A percentile compares a stretch with the other conserved stretches of the same genome.
Evolutionary conservation across 805 yeast genomes (phyloP).

Genomic region (Priceomyces melissophilus): DNA sequence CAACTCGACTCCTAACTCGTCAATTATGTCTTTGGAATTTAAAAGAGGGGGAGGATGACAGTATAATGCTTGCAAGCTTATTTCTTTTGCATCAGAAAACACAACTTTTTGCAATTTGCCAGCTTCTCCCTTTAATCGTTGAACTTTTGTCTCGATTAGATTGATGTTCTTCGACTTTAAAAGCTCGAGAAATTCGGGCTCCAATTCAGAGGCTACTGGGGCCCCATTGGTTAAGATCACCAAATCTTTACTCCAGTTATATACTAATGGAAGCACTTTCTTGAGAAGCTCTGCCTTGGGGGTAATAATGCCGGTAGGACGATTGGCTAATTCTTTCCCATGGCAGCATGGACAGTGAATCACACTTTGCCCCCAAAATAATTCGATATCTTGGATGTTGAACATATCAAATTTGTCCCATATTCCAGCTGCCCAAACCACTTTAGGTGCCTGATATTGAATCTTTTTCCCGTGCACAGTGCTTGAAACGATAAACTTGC

Average conservation of each 20-base stretch:
- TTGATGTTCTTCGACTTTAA: constrained; percentile 1
- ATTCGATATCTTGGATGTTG: constrained; percentile 7
- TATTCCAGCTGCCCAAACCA: constrained; percentile 12
- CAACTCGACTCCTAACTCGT: constrained; percentile 3
- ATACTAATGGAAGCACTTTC: constrained; percentile 6
- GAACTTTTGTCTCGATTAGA: neutral
- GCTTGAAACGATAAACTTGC: too few species aligned
- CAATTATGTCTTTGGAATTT: constrained; percentile 3
- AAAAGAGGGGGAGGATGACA: constrained; percentile 3
- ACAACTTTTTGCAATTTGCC: neutral
- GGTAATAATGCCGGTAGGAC: constrained; percentile 8
- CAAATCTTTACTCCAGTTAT: constrained; percentile 11
- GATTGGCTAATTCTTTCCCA: constrained; percentile 10
- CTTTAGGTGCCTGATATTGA: constrained; percentile 1
- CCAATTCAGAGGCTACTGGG: neutral
- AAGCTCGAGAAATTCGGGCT: neutral
- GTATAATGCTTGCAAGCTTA: constrained; percentile 1
- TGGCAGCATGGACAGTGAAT: constrained; percentile 13
- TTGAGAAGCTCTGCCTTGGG: neutral
- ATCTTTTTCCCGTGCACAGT: neutral
- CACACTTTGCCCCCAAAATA: constrained; percentile 14
- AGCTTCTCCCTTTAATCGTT: neutral
- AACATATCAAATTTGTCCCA: constrained; percentile 8
- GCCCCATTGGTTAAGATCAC: constrained; percentile 6
- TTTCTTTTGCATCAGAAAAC: constrained; percentile 5